Conservation (phyloP, 2,329 filamentous ascomycete species). For the Stromatinia cepivora region DNA sequence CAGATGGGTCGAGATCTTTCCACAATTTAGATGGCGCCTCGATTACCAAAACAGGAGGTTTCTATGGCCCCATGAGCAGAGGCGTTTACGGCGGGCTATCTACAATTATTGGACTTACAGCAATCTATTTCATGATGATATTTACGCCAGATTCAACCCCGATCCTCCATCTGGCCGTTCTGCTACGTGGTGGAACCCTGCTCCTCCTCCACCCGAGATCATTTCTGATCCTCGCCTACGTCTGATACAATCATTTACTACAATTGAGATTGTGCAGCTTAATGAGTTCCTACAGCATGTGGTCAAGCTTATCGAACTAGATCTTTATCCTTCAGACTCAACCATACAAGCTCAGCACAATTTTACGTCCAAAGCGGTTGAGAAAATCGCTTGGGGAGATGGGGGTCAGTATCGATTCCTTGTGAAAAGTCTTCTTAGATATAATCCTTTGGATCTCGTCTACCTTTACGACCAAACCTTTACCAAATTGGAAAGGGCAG, state of each 20-base stretch:
- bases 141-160: conserved; percentile 37
- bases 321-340: conserved; percentile 39
- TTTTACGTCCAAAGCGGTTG: conserved; percentile 31
- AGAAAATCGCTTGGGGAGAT: conserved; percentile 39
- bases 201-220: conserved; percentile 29
- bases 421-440: conserved; percentile 36
- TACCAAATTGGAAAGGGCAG: conserved; percentile 36
- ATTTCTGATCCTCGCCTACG: conserved; percentile 35
- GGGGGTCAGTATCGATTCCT: conserved; percentile 34
- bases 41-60: conserved; percentile 38
- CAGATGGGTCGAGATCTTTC: conserved; percentile 40
- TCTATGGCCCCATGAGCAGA: conserved; percentile 34
- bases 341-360: conserved; percentile 36
- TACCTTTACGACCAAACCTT: conserved; percentile 37
- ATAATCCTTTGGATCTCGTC: conserved; percentile 35
- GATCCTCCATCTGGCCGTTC: background rate
- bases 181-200: background rate
- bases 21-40: conserved; percentile 38
- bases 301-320: conserved; percentile 35
- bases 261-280: conserved; percentile 36
- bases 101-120: conserved; percentile 41
- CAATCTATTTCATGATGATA: conserved; percentile 38
- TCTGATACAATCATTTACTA: conserved; percentile 35
- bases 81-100: conserved; percentile 36
- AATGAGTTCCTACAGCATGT: conserved; percentile 38